A percentile compares a stretch with the other conserved stretches of the same genome.
Conservation (phyloP, 805 yeast species). For the Candida sanyiensis region DNA sequence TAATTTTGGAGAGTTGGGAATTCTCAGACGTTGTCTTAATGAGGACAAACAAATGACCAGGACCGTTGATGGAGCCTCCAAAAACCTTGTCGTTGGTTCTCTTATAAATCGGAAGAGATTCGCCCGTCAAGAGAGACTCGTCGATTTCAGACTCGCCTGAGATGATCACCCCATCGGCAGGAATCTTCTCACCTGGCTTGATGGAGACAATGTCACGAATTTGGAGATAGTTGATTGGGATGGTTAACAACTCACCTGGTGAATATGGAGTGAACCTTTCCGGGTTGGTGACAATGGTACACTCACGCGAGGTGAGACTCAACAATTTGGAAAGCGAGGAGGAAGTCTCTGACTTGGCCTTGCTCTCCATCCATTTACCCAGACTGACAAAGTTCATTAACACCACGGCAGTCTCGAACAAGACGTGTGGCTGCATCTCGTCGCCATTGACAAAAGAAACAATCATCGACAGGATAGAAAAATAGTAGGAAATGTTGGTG, state of each 20-base stretch:
- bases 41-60: slow-evolving; percentile 60
- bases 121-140: slow-evolving; percentile 91
- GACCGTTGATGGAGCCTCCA: slow-evolving; percentile 89
- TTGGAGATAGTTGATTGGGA: slow-evolving; percentile 77
- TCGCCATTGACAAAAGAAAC: slow-evolving; percentile 39
- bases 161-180: slow-evolving; percentile 84
- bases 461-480: slow-evolving; percentile 61
- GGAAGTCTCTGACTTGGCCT: slow-evolving; percentile 91
- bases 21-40: slow-evolving; percentile 73
- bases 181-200: slow-evolving; percentile 81
- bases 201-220: slow-evolving; percentile 69
- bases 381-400: slow-evolving; percentile 74
- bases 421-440: slow-evolving; percentile 52
- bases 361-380: slow-evolving; percentile 89
- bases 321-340: slow-evolving; percentile 78
- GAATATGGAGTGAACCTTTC: slow-evolving; percentile 19
- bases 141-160: slow-evolving; percentile 79
- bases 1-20: slow-evolving; percentile 84
- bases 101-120: slow-evolving; percentile 71
- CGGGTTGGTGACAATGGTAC: slow-evolving; percentile 52
- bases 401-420: slow-evolving; percentile 88
- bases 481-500: slow-evolving; percentile 69
- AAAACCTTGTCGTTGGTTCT: slow-evolving; percentile 54
- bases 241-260: slow-evolving; percentile 33
- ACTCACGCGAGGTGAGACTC: slow-evolving; percentile 72